phyloP scores from a whole-genome alignment of 768 basidiomycete genomes.

The Mycena haematopus region DNA sequence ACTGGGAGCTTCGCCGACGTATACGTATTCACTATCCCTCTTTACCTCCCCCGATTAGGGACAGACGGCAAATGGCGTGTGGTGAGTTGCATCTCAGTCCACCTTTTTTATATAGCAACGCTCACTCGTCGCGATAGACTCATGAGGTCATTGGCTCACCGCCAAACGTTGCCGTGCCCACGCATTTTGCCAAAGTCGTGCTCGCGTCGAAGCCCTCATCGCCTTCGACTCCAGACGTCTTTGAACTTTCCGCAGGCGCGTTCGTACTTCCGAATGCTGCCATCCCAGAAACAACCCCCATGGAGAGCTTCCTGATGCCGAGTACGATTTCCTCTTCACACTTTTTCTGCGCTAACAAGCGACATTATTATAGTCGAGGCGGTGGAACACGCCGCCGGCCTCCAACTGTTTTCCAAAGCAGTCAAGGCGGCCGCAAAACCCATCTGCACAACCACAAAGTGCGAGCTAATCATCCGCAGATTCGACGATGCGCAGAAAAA shows the following conservation, averaged over 20 bases:
- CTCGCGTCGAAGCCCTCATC: constrained; percentile 78
- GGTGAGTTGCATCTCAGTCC: constrained; percentile 55
- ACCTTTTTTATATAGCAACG: not conserved
- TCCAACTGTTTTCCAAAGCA: constrained; percentile 84
- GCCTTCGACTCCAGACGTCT: constrained; percentile 69
- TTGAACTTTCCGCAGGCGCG: constrained; percentile 87
- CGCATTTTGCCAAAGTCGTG: constrained; percentile 97
- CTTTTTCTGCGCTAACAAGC: constrained; percentile 2
- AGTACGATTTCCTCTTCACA: constrained; percentile 50
- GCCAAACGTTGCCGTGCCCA: constrained; percentile 91
- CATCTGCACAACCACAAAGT: constrained; percentile 89
- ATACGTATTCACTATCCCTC: constrained; percentile 95
- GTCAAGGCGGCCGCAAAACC: constrained; percentile 80
- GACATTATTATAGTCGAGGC: constrained; percentile 69
- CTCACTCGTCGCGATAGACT: constrained; percentile 53
- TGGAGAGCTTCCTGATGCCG: constrained; percentile 84
- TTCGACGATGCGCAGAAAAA: constrained; percentile 92
- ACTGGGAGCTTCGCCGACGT: constrained; percentile 92
- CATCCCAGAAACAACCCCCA: constrained; percentile 83
- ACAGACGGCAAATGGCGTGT: constrained; percentile 95
- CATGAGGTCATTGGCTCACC: constrained; percentile 96
- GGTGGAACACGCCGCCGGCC: constrained; percentile 89
- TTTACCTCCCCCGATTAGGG: constrained; percentile 90
- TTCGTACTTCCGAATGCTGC: constrained; percentile 96
- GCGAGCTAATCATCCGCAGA: constrained; percentile 83